A percentile compares a stretch with the other conserved stretches of the same genome.
phyloP scores from a whole-genome alignment of 345 rosid genomes.

The Pistacia atlantica region DNA sequence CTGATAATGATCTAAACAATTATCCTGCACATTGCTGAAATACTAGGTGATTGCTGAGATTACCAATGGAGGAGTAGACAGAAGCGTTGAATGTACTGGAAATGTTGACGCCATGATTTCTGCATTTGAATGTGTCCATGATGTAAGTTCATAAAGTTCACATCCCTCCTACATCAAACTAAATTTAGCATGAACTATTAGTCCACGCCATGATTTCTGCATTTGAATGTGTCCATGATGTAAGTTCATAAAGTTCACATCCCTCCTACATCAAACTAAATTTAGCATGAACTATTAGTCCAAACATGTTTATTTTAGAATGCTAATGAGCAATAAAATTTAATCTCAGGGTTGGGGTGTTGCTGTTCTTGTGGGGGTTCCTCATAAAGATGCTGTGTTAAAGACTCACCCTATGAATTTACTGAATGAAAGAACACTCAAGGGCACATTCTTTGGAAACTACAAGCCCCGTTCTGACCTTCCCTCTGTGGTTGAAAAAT shows the following conservation, averaged over 20 bases:
- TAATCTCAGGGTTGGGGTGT: conserved; percentile 57
- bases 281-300: too few species aligned
- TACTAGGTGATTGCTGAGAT: conserved; percentile 41
- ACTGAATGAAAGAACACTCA: conserved; percentile 50
- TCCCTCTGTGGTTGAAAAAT: conserved; percentile 49
- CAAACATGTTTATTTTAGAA: not conserved
- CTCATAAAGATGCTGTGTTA: conserved; percentile 49
- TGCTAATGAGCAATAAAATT: not conserved
- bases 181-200: too few species aligned
- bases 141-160: conserved; percentile 22
- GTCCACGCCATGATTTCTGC: too few species aligned
- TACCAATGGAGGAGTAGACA: conserved; percentile 48
- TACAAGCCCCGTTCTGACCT: conserved; percentile 55
- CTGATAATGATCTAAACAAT: not conserved
- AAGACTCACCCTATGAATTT: conserved; percentile 53
- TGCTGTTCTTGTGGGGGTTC: conserved; percentile 54
- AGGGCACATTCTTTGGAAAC: conserved; percentile 64
- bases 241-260: not conserved
- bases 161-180: not conserved
- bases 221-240: too few species aligned
- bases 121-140: conserved; percentile 58
- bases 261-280: not conserved
- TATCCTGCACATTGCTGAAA: not conserved
- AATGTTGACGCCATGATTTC: conserved; percentile 46
- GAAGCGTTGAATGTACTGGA: conserved; percentile 49